Base-by-base conservation (phyloP, 2,329 filamentous ascomycete genomes). In the Fusarium xyrophilum region DNA sequence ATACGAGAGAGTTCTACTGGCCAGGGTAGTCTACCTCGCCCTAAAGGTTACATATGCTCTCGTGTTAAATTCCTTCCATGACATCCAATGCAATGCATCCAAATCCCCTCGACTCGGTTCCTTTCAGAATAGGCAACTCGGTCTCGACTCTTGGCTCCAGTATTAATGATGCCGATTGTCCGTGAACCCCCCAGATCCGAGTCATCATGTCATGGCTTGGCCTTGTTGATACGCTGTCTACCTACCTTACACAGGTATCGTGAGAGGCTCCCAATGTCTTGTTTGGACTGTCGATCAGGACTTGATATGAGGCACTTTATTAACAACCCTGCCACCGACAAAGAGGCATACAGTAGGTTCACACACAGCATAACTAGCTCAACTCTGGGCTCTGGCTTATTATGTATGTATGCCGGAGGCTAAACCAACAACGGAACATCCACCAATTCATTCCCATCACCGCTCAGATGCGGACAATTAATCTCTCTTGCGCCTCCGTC, bases 151-250 rank as follows among this genome's bases (percentile, higher is more conserved):
- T 69, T 61, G 40, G 43, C 40, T 42, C 19, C 40, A 44, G 50
- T 17, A 35, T 53, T 48, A 39, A 53, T 44, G 38, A 47, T 69
- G 67, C 67, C 67, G 63, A 56, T 69, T 67, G 57, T 69, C 67
- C 62, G 66, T 51, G 50, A 69, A 69, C 61, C 62, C 67, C 54
- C 66, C 62, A 69, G 57, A 60, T 69, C 53, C 28, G 56, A 69
- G 30, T 38, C 14, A 27, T 28, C 43, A 30, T 44, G 40, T 58
- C 63, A 66, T 38, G 42, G 57, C 39, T 47, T 15, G 30, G 43
- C 28, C 36, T 42, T 54, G 47, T 42, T 54, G 47, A 27, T 27
- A 23, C 17, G 63, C 23, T 39, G 12, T 23, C 30, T 15, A 33
- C 32, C 39, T 38, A n/a, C 7, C n/a, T 32, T 15, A 33, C 32